Evolutionary conservation across 805 yeast species (phyloP).

Genomic region (Wickerhamomyces silvicola): DNA sequence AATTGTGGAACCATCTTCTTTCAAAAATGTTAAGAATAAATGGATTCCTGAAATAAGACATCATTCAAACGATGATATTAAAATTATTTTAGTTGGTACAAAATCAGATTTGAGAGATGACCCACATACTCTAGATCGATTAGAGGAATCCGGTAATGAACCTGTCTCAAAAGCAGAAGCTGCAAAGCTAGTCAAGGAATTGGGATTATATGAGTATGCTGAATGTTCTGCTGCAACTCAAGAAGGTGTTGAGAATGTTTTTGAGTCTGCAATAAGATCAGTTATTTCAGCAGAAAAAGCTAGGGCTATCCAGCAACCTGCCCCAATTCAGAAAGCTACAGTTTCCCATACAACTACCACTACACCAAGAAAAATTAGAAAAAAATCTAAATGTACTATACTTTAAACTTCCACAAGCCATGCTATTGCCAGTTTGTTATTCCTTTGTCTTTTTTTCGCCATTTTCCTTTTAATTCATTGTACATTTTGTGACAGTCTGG

Average conservation of each 20-base stretch:
- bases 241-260: constrained; percentile 76
- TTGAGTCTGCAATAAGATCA: constrained; percentile 72
- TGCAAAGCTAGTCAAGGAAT: constrained; percentile 55
- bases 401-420: constrained; percentile 23
- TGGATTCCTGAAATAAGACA: constrained; percentile 86
- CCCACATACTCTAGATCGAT: constrained; percentile 58
- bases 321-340: neutral
- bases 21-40: constrained; percentile 72
- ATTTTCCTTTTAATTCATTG: constrained; percentile 1
- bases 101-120: constrained; percentile 82
- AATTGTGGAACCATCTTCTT: constrained; percentile 72
- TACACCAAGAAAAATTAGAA: constrained; percentile 28
- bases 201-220: constrained; percentile 66
- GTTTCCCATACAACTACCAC: neutral
- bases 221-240: constrained; percentile 93
- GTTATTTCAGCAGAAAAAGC: constrained; percentile 35
- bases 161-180: constrained; percentile 66
- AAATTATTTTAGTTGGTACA: constrained; percentile 78
- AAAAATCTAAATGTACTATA: constrained; percentile 43
- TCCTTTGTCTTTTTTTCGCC: constrained; percentile 1
- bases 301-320: neutral
- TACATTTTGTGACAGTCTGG: no score
- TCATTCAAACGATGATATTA: constrained; percentile 67
- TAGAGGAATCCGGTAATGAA: constrained; percentile 52
- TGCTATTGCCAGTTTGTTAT: neutral